phyloP scores from a whole-genome alignment of 495 filamentous ascomycete genomes.

The Trichocladium antarcticum region DNA sequence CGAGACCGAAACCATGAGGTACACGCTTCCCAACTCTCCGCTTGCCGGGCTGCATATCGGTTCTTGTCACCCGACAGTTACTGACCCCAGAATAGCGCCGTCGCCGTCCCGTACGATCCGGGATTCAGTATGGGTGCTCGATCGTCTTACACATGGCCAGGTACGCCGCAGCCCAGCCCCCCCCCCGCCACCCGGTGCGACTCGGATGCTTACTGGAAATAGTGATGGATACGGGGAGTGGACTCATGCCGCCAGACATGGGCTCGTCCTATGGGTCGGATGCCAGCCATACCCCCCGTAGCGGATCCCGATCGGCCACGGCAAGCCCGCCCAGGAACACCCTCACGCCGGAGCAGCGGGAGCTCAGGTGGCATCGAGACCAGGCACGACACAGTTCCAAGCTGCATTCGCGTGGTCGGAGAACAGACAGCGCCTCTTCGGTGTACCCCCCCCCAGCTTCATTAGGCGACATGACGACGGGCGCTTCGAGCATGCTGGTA shows the following conservation, averaged over 20 bases:
- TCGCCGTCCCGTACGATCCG: constrained; percentile 37
- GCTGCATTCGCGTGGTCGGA: constrained; percentile 28
- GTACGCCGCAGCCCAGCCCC: constrained; percentile 9
- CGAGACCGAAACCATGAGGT: constrained; percentile 35
- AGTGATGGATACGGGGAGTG: constrained; percentile 29
- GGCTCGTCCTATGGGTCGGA: constrained; percentile 29
- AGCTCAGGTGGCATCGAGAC: constrained; percentile 39
- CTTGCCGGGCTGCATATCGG: background rate
- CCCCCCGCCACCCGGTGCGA: background rate
- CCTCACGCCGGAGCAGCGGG: constrained; percentile 39
- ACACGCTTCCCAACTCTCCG: background rate
- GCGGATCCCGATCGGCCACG: constrained; percentile 35
- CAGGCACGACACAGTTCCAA: constrained; percentile 36
- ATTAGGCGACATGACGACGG: constrained; percentile 31
- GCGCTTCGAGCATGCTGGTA: constrained; percentile 30
- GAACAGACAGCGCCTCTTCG: constrained; percentile 33
- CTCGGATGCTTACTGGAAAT: constrained; percentile 9
- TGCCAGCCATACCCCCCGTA: constrained; percentile 35
- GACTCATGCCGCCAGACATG: constrained; percentile 33
- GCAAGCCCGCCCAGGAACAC: constrained; percentile 36
- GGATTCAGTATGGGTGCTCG: constrained; percentile 36
- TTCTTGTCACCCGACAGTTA: background rate
- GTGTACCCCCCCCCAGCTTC: constrained; percentile 33
- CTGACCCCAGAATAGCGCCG: constrained; percentile 28
- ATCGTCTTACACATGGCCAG: constrained; percentile 36